Evolutionary conservation across 2,329 filamentous ascomycete genomes (phyloP).

Genomic region (Drechslera avenae): DNA sequence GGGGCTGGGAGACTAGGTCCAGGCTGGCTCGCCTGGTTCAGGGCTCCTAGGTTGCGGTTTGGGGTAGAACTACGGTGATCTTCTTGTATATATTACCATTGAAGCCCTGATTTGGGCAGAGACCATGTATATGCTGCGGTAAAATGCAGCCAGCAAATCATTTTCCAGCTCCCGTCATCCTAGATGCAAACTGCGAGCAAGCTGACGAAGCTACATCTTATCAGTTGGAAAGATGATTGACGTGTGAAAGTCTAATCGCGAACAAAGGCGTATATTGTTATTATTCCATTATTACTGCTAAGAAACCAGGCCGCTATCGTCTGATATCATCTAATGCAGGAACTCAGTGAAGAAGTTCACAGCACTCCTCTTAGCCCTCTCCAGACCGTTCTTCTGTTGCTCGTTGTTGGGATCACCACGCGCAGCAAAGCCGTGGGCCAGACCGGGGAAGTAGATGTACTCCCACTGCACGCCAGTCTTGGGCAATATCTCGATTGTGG

Average conservation of each 20-base stretch:
- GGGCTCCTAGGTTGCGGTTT: neutral
- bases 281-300: too few species aligned
- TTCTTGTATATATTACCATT: constrained; percentile 11
- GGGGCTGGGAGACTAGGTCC: constrained; percentile 26
- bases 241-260: too few species aligned
- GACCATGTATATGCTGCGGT: neutral
- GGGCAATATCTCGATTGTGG: constrained; percentile 34
- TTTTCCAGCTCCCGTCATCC: too few species aligned
- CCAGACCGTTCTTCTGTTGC: constrained; percentile 39
- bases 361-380: constrained; percentile 41
- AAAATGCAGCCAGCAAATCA: too few species aligned
- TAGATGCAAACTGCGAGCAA: too few species aligned
- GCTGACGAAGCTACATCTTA: too few species aligned
- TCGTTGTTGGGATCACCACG: constrained; percentile 33
- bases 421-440: constrained; percentile 41
- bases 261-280: too few species aligned
- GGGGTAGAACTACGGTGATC: neutral
- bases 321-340: constrained; percentile 28
- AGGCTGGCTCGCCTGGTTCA: constrained; percentile 17
- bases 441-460: constrained; percentile 42
- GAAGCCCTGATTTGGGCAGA: neutral
- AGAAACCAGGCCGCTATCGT: too few species aligned
- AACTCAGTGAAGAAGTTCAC: constrained; percentile 43
- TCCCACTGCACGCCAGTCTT: constrained; percentile 39
- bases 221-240: too few species aligned